Evolutionary conservation across 2,329 filamentous ascomycete species (phyloP).

Genomic region (Phialophora tarda): DNA sequence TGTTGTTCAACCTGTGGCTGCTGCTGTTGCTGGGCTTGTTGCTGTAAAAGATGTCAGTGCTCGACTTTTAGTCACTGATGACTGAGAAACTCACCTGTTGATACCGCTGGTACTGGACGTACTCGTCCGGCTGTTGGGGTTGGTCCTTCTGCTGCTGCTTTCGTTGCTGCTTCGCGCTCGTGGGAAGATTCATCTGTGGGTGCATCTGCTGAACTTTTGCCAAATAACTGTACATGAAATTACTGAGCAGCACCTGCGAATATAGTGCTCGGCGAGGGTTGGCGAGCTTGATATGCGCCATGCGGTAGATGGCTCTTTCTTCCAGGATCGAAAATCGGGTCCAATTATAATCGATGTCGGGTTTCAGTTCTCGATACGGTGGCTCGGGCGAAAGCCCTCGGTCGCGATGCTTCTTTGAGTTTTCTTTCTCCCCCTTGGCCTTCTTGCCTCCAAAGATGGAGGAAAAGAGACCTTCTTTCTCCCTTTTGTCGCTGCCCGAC

Average conservation of each 20-base stretch:
- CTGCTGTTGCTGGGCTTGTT: slow-evolving; percentile 43
- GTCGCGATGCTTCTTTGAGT: slow-evolving; percentile 73
- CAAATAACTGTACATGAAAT: slow-evolving; percentile 99
- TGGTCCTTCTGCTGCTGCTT: slow-evolving; percentile 46
- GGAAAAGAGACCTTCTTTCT: slow-evolving; percentile 91
- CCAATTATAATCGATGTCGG: slow-evolving; percentile 96
- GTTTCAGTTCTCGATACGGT: slow-evolving; percentile 72
- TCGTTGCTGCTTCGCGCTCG: slow-evolving; percentile 72
- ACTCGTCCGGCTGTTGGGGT: slow-evolving; percentile 48
- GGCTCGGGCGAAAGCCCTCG: slow-evolving; percentile 82
- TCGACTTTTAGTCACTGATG: not conserved
- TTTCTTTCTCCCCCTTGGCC: slow-evolving; percentile 74
- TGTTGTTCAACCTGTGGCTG: slow-evolving; percentile 27
- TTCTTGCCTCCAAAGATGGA: slow-evolving; percentile 94
- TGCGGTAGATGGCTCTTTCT: slow-evolving; percentile 95
- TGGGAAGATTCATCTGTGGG: slow-evolving; percentile 89
- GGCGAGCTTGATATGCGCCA: slow-evolving; percentile 99
- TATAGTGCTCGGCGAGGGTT: slow-evolving; percentile 90
- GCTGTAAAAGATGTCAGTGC: slow-evolving; percentile 32
- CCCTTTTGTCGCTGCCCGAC: slow-evolving; percentile 75
- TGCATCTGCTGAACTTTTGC: slow-evolving; percentile 99
- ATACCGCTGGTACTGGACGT: slow-evolving; percentile 53
- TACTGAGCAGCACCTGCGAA: slow-evolving; percentile 94
- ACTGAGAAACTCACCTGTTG: slow-evolving; percentile 49
- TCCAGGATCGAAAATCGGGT: slow-evolving; percentile 93